Evolutionary conservation across 2,329 filamentous ascomycete species (phyloP).

Genomic region (Rutstroemia sp.): DNA sequence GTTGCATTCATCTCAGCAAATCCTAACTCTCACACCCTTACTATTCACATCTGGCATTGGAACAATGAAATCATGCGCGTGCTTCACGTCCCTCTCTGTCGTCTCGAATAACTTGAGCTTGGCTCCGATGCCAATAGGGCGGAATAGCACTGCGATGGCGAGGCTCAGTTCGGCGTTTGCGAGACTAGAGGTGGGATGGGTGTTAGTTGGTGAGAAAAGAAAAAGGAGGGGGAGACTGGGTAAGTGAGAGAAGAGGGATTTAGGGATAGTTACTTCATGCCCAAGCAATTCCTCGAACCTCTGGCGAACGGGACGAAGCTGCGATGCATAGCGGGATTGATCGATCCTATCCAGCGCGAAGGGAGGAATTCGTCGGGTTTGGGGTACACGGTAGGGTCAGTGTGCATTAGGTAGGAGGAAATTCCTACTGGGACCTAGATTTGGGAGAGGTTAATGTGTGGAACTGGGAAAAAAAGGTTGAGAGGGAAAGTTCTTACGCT

Average conservation of each 20-base stretch:
- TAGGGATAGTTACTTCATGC: constrained; percentile 1
- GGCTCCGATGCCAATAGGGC: not conserved
- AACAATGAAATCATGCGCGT: not conserved
- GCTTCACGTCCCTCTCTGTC: constrained; percentile 1
- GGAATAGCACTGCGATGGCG: not conserved
- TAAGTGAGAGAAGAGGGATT: too few relatives aligned
- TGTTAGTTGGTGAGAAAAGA: too few relatives aligned
- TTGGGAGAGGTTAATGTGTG: too few relatives aligned
- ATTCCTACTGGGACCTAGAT: not conserved
- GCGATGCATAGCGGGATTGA: not conserved
- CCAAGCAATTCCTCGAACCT: constrained; percentile 4
- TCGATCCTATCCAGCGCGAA: not conserved
- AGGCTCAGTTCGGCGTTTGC: not conserved
- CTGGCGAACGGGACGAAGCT: not conserved
- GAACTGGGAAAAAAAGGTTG: too few relatives aligned
- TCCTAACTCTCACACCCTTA: not conserved
- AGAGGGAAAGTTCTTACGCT: not conserved
- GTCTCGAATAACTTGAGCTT: not conserved
- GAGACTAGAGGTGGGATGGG: not conserved
- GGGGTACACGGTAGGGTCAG: not conserved
- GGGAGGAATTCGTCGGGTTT: constrained; percentile 1
- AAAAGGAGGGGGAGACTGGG: too few relatives aligned
- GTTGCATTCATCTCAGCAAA: too few relatives aligned
- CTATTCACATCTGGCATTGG: not conserved
- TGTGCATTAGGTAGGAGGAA: constrained; percentile 6